A percentile compares a stretch with the other conserved stretches of the same genome.
Evolutionary conservation across 805 yeast species (phyloP).

Genomic region (Peterozyma xylosa): DNA sequence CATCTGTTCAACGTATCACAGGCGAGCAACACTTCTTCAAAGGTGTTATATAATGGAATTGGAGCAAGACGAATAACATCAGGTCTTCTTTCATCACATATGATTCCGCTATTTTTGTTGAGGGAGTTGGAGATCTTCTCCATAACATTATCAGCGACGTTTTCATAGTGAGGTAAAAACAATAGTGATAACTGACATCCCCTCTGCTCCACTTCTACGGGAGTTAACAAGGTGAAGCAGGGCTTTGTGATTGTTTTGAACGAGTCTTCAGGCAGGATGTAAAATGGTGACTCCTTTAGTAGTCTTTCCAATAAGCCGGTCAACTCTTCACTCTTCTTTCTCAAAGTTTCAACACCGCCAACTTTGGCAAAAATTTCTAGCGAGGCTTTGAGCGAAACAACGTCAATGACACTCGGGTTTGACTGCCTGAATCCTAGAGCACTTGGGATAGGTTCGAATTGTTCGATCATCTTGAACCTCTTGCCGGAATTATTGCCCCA

Average conservation of each 20-base stretch:
- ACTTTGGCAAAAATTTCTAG: constrained; percentile 48
- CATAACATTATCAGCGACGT: constrained; percentile 45
- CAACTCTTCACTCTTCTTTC: constrained; percentile 48
- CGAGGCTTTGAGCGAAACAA: constrained; percentile 63
- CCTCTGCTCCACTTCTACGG: constrained; percentile 44
- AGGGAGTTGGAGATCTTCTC: constrained; percentile 44
- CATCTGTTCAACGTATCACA: constrained; percentile 26
- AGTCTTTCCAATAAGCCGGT: constrained; percentile 48
- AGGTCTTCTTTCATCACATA: constrained; percentile 87
- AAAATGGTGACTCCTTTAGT: constrained; percentile 40
- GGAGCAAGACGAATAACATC: constrained; percentile 90
- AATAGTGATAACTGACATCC: constrained; percentile 82
- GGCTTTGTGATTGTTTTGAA: constrained; percentile 12
- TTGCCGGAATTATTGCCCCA: constrained; percentile 79
- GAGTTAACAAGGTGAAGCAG: constrained; percentile 70
- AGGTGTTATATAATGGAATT: constrained; percentile 73
- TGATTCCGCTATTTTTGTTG: constrained; percentile 46
- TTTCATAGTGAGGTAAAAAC: constrained; percentile 43
- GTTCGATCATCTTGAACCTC: constrained; percentile 74
- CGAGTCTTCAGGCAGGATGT: constrained; percentile 22
- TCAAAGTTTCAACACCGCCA: constrained; percentile 58
- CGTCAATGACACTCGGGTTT: constrained; percentile 83
- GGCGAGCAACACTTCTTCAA: constrained; percentile 49
- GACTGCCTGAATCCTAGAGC: constrained; percentile 88
- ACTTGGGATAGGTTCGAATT: constrained; percentile 73